Percentiles rank a stretch among this genome's conserved stretches.
These are phyloP conservation scores for Aspergillus chevalieri DNA, from an alignment of 2,329 filamentous ascomycete species.

Conservation along the genomic window DNA sequence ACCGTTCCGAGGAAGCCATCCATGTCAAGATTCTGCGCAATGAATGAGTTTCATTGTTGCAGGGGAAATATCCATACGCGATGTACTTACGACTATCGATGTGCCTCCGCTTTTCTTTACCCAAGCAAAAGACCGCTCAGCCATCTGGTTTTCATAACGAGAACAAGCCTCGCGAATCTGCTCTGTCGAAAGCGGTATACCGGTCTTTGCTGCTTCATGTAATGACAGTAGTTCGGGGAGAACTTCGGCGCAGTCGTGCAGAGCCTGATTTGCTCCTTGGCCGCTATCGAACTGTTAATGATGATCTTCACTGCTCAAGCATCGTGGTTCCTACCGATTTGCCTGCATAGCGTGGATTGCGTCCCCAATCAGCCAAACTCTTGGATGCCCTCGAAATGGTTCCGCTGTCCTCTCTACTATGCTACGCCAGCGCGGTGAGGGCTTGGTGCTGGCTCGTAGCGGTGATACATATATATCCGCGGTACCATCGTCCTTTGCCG, in stretches of 20 bases:
- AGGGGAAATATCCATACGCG: no score
- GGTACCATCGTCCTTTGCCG: neutral
- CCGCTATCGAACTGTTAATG: neutral
- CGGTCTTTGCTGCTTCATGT: neutral
- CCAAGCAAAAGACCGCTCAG: neutral
- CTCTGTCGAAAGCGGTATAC: neutral
- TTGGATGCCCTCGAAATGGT: neutral
- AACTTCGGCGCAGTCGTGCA: neutral
- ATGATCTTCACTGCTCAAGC: neutral
- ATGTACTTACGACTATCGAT: neutral
- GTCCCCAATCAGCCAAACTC: neutral
- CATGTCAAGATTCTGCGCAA: no score
- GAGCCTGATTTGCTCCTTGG: neutral
- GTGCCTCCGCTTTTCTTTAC: neutral
- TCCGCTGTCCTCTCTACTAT: neutral
- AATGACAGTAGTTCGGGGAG: neutral
- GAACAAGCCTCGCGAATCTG: neutral
- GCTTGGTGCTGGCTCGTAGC: neutral
- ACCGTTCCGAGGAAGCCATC: no score
- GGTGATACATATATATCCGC: neutral
- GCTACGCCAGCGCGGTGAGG: neutral
- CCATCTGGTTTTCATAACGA: neutral
- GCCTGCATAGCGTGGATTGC: neutral
- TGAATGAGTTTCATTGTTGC: no score
- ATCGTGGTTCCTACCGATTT: neutral